phyloP scores from a whole-genome alignment of 2,329 filamentous ascomycete species.

The Claviceps sp. region DNA sequence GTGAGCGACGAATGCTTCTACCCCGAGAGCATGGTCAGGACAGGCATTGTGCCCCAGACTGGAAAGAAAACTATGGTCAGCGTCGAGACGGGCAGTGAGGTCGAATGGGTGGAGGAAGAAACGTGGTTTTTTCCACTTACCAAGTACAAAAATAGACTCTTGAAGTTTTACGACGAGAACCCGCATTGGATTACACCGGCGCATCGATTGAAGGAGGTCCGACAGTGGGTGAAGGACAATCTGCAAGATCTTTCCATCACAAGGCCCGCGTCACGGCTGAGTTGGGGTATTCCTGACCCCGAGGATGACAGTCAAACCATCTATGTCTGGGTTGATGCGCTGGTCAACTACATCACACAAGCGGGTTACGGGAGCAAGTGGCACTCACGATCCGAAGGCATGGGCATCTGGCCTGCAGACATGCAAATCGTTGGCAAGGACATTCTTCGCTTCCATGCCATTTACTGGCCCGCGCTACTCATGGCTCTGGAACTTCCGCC shows the following conservation, averaged over 20 bases:
- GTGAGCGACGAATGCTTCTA: conserved; percentile 97
- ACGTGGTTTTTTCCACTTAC: conserved; percentile 95
- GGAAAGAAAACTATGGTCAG: conserved; percentile 74
- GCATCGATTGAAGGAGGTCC: conserved; percentile 63
- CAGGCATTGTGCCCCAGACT: conserved; percentile 62
- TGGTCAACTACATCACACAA: conserved; percentile 86
- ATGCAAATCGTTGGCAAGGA: conserved; percentile 93
- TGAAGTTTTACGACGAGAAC: conserved; percentile 68
- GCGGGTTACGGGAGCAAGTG: conserved; percentile 56
- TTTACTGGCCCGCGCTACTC: conserved; percentile 96
- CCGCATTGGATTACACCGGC: conserved; percentile 64
- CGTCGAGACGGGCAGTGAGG: conserved; percentile 77
- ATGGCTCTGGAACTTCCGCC: conserved; percentile 73
- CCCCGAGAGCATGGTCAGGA: conserved; percentile 59
- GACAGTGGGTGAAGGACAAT: conserved; percentile 61
- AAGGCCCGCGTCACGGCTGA: conserved; percentile 60
- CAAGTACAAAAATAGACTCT: conserved; percentile 61
- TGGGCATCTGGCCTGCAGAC: conserved; percentile 75
- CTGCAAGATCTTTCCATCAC: conserved; percentile 85
- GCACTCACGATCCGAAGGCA: conserved; percentile 48
- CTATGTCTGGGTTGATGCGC: conserved; percentile 95
- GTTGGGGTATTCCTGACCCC: conserved; percentile 83
- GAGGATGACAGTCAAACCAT: conserved; percentile 78
- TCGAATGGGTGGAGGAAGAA: conserved; percentile 85
- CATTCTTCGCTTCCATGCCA: conserved; percentile 88